These are phyloP conservation scores for Trichosporon inkin DNA, from an alignment of 1,284 basidiomycete genomes.

Conservation along the genomic window DNA sequence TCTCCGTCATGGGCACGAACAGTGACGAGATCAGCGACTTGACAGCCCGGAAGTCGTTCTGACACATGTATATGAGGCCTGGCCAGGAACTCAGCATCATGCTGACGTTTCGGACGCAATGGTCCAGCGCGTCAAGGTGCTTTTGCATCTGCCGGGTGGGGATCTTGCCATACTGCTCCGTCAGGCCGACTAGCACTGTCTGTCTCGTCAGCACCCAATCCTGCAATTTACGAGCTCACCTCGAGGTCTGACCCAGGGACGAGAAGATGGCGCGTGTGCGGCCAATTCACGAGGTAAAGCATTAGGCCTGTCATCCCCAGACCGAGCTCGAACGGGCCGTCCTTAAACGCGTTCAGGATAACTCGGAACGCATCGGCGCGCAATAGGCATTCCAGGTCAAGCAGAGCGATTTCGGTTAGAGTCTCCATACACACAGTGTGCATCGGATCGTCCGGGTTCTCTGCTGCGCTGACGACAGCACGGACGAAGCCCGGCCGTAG, in stretches of 20 bases:
- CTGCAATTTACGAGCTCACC: constrained; percentile 53
- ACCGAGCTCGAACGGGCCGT: constrained; percentile 79
- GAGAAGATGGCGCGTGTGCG: constrained; percentile 73
- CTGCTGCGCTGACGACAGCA: constrained; percentile 84
- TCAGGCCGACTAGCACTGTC: constrained; percentile 80
- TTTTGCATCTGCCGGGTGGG: constrained; percentile 40
- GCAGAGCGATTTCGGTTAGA: constrained; percentile 77
- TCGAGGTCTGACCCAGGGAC: constrained; percentile 83
- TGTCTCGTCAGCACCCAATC: constrained; percentile 44
- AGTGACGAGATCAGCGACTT: constrained; percentile 79
- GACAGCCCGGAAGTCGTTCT: constrained; percentile 81
- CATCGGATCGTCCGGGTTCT: constrained; percentile 87
- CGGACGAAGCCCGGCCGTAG: constrained; percentile 68
- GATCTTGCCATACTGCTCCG: constrained; percentile 83
- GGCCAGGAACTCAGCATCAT: constrained; percentile 88
- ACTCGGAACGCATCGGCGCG: constrained; percentile 81
- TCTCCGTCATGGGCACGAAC: constrained; percentile 78
- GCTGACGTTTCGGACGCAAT: constrained; percentile 71
- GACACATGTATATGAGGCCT: constrained; percentile 89
- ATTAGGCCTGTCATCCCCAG: constrained; percentile 81
- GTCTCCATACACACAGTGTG: constrained; percentile 80
- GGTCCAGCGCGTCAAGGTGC: constrained; percentile 71
- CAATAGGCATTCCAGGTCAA: constrained; percentile 79
- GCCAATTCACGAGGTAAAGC: constrained; percentile 78
- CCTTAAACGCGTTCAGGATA: constrained; percentile 77